Percentiles rank a stretch among this genome's conserved stretches.
Evolutionary conservation across 179 eudicot species (phyloP).

Genomic region (Carnegiea gigantea): DNA sequence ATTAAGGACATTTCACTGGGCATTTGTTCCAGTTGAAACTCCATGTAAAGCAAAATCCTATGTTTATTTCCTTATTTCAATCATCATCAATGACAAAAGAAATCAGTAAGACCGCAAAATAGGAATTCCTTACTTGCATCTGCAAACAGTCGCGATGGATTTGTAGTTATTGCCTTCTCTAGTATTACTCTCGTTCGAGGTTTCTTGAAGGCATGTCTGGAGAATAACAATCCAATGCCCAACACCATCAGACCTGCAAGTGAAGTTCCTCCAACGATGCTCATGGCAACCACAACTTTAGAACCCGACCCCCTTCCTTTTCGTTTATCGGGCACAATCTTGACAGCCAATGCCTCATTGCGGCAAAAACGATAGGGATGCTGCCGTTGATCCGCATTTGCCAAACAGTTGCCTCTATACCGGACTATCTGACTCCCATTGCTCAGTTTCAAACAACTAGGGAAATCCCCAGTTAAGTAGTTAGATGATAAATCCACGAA

Average conservation of each 20-base stretch:
- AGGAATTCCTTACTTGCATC: conserved; percentile 64
- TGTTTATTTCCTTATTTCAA: background rate
- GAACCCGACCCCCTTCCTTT: conserved; percentile 29
- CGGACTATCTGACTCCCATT: conserved; percentile 27
- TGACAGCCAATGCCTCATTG: conserved; percentile 73
- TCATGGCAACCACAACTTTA: conserved; percentile 56
- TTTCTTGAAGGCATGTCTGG: conserved; percentile 26
- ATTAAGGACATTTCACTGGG: background rate
- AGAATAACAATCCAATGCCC: conserved; percentile 33
- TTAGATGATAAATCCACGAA: conserved; percentile 62
- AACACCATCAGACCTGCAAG: conserved; percentile 50
- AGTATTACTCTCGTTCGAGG: conserved; percentile 46
- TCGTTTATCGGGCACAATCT: conserved; percentile 31
- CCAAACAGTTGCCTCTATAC: conserved; percentile 61
- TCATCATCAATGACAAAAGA: background rate
- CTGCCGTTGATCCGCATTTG: conserved; percentile 38
- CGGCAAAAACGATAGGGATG: conserved; percentile 43
- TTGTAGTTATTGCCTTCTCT: conserved; percentile 49
- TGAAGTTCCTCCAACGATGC: conserved; percentile 58
- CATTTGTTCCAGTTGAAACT: background rate
- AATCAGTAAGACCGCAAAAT: background rate
- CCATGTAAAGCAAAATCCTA: background rate
- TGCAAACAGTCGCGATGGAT: conserved; percentile 48
- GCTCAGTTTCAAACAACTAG: conserved; percentile 43
- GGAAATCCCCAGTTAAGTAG: conserved; percentile 64